These are phyloP conservation scores for Venturia asperata DNA, from an alignment of 2,329 filamentous ascomycete genomes.

Conservation along the genomic window DNA sequence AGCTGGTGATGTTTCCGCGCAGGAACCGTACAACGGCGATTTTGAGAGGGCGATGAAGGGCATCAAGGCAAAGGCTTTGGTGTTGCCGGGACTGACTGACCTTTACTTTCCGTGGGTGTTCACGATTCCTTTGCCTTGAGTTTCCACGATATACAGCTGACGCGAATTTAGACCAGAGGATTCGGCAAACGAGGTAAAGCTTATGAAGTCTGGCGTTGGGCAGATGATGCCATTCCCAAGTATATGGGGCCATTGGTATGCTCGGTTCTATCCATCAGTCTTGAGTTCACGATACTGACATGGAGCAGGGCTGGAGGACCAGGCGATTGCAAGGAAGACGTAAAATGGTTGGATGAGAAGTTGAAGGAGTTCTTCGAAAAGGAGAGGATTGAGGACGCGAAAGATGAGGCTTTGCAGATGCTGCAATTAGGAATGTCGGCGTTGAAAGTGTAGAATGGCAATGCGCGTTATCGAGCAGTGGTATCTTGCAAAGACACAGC, in stretches of 20 bases:
- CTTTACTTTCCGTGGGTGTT: conserved; percentile 64
- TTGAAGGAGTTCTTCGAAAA: conserved; percentile 46
- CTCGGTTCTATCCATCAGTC: neutral
- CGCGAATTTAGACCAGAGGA: conserved; percentile 57
- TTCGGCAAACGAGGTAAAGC: conserved; percentile 63
- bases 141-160: neutral
- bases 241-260: conserved; percentile 54
- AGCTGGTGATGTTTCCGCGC: conserved; percentile 59
- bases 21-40: conserved; percentile 60
- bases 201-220: conserved; percentile 54
- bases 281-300: neutral
- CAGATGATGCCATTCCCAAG: conserved; percentile 49
- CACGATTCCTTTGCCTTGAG: conserved; percentile 20
- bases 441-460: neutral
- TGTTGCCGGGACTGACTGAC: conserved; percentile 66
- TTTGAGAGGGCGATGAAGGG: conserved; percentile 55
- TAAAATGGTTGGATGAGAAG: conserved; percentile 62
- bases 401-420: conserved; percentile 1
- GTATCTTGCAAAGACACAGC: neutral
- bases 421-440: neutral
- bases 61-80: conserved; percentile 66
- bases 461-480: neutral
- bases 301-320: conserved; percentile 46
- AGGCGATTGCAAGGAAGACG: conserved; percentile 62
- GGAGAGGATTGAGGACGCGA: neutral